Base-by-base conservation (phyloP, 2,329 filamentous ascomycete species). In the Seiridium cupressi region DNA sequence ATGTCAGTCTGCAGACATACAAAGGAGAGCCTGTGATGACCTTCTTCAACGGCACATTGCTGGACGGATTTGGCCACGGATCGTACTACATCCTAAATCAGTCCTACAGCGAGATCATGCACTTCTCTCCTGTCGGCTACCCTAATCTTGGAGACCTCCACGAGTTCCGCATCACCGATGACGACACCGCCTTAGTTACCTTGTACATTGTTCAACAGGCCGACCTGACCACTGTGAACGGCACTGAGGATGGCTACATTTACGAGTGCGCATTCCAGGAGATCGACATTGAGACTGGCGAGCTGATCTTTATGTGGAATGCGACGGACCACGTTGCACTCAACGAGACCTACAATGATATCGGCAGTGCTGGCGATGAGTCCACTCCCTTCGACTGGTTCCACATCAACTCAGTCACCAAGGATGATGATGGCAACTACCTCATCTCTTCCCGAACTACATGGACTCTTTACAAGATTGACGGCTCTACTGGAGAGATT, bases 401-500 rank as follows among this genome's bases (percentile, higher is more conserved):
- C 60, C 75, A 77, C 63, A 68, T 77, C 60, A 77, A 76, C 64
- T 74, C 72, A 40, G 61, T 75, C 11, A 66, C 70, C 58, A 71
- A 74, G 63, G 71, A 71, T 10, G 59, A 58, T 3, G 67, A 68
- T 5, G 76, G 74, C 32, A 72, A 77, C 61, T 77, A 76, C 59
- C 65, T 77, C 58, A 60, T 77, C 32, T 77, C 75, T 0, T 68
- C 65, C 6, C 71, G 75, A 0, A 71, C 76, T 55, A 67, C 71
- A 0, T 70, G 66, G n/a, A 62, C 62, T 1, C 54, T 77, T 9
- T 60, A 65, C 26, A 71, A 73, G 53, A 64, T 77, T 58, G 34
- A 57, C 32, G 60, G 66, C 54, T 67, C 68, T 44, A 60, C 59
- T 3, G 74, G 74, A 7, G 58, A 70, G 11, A 66, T 69, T 1